Percentiles rank a stretch among this genome's conserved stretches.
Conservation (phyloP, 352 stramenopile species). For the Globisporangium sylvaticum region DNA sequence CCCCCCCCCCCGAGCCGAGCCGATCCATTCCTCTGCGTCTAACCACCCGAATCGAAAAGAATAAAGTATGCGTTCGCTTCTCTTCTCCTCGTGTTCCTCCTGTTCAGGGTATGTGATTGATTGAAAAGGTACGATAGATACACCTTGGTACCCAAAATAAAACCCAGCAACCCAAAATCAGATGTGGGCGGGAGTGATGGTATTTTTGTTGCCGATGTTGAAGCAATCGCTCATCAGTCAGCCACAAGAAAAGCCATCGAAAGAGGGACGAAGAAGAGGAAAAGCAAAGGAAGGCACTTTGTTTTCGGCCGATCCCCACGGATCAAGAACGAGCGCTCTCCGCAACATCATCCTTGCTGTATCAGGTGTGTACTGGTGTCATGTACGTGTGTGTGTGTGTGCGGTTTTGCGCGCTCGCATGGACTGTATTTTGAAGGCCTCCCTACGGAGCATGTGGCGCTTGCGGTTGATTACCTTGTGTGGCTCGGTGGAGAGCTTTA, state of each 20-base stretch:
- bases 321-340: neutral
- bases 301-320: neutral
- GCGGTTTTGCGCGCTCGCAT: neutral
- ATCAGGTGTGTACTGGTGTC: neutral
- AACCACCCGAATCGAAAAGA: no score
- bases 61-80: no score
- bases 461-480: neutral
- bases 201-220: neutral
- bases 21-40: no score
- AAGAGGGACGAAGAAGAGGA: neutral
- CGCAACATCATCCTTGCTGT: no score
- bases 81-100: no score
- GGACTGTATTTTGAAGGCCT: neutral
- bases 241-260: neutral
- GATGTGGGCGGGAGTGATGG: neutral
- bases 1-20: no score
- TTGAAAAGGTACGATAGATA: no score
- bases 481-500: neutral
- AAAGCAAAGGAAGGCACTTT: no score
- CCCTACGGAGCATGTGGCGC: neutral
- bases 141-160: neutral
- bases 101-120: no score
- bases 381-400: neutral
- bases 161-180: neutral
- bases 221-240: neutral